phyloP scores from a whole-genome alignment of 2,329 filamentous ascomycete species.

The Clonostachys sp. region DNA sequence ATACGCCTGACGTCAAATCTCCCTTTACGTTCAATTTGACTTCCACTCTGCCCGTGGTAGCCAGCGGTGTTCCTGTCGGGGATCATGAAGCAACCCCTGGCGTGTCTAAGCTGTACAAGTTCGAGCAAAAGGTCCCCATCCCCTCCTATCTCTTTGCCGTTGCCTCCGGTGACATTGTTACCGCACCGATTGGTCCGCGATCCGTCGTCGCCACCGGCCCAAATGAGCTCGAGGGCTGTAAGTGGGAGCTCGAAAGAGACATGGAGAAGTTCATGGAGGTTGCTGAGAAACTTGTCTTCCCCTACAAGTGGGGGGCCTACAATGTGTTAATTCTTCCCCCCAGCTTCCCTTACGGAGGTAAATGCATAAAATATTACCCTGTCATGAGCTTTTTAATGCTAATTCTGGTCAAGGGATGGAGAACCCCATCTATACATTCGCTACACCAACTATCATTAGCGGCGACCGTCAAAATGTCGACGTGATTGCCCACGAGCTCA shows the following conservation, averaged over 20 bases:
- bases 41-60: conserved; percentile 84
- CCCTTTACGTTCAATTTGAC: conserved; percentile 86
- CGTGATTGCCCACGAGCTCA: conserved; percentile 85
- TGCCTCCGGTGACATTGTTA: conserved; percentile 78
- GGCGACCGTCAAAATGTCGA: conserved; percentile 90
- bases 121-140: conserved; percentile 88
- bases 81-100: conserved; percentile 35
- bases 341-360: conserved; percentile 82
- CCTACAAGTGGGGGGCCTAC: conserved; percentile 92
- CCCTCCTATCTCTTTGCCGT: conserved; percentile 94
- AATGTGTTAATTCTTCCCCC: conserved; percentile 88
- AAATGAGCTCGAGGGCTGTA: conserved; percentile 76
- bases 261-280: conserved; percentile 89
- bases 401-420: conserved; percentile 61
- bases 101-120: conserved; percentile 67
- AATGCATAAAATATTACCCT: conserved; percentile 16
- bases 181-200: conserved; percentile 79
- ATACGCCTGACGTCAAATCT: conserved; percentile 96
- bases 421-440: conserved; percentile 92
- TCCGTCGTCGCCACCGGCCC: conserved; percentile 84
- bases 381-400: not conserved
- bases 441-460: conserved; percentile 89
- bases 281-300: conserved; percentile 76
- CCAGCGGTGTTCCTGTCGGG: conserved; percentile 67
- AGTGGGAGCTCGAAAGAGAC: conserved; percentile 88